Evolutionary conservation across 352 stramenopile species (phyloP), one percentile per base, ranked within the genome.

Genomic region (Globisporangium emineosum): DNA sequence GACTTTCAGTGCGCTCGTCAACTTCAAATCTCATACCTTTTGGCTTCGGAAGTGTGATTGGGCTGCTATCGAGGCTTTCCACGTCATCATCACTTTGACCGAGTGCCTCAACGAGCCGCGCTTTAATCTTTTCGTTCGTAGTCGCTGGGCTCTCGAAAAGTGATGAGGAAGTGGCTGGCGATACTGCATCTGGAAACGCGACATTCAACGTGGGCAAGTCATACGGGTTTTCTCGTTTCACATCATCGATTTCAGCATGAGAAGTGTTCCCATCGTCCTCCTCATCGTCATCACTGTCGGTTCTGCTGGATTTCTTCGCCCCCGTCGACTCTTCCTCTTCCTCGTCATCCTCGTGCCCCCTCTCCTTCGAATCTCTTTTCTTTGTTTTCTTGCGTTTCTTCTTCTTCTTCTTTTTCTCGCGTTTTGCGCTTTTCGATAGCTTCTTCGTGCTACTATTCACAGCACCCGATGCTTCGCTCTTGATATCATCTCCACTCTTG

Each of bases 311-410:
- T 17, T 23, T 25, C 47, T 75, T 71, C 60, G 70, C 75, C 27
- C 25, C 33, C 0, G 12, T 49, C 21, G 49, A 54, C n/a, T 29
- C 57, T 71, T 84, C 65, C 73, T 84, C 40, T 72, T 81, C 63
- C 5, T 75, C 53, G 15, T 75, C 69, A 1, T 57, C 66, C 1
- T 62, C 53, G 43, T 53, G n/a, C 29, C 47, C 25, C 13, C 66
- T 58, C 10, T 60, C 52, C 30, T 64, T 75, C 1, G 33, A 40
- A 8, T 71, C 65, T 17, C 52, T 30, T 23, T 81, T 85, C 52
- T 82, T 81, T 51, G 76, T 73, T 68, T 89, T 86, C 54, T 83
- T 78, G 12, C 66, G 65, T 56, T 88, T 86, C 32, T 85, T 78
- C 27, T 74, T 66, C 57, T 86, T 86, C 57, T 84, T 77, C 15